phyloP scores from a whole-genome alignment of 306 rosid genomes.

The Cyclanthera cordifolia region DNA sequence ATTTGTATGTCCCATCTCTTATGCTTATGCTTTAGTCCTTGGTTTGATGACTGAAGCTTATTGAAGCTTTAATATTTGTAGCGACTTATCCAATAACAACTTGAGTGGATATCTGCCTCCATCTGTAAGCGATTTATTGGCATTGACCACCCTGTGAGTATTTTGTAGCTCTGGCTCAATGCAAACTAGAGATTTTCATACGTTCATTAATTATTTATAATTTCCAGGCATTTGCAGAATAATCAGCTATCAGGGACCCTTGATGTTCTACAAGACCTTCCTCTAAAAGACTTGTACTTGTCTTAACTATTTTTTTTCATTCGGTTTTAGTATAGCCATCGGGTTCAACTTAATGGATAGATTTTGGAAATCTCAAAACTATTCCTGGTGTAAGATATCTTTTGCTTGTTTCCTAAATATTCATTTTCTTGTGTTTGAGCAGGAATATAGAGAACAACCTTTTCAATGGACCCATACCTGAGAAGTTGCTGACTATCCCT shows the following conservation, averaged over 20 bases:
- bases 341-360: not conserved
- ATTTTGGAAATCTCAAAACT: not conserved
- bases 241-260: constrained; percentile 74
- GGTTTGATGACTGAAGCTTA: constrained; percentile 17
- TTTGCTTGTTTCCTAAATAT: constrained; percentile 12
- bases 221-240: constrained; percentile 67
- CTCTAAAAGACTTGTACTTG: constrained; percentile 59
- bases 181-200: not conserved
- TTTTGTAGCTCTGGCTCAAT: constrained; percentile 4
- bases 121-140: constrained; percentile 39
- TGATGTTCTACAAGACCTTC: constrained; percentile 64
- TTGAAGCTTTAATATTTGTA: constrained; percentile 26
- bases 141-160: constrained; percentile 78
- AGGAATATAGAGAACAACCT: constrained; percentile 82
- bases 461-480: constrained; percentile 75
- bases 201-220: not conserved
- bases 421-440: constrained; percentile 26
- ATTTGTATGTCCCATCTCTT: constrained; percentile 51
- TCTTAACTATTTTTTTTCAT: constrained; percentile 23
- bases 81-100: constrained; percentile 76
- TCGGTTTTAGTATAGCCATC: constrained; percentile 12
- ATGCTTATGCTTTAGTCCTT: not conserved
- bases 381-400: not conserved
- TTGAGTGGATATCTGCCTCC: constrained; percentile 76
- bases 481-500: constrained; percentile 58